A percentile compares a stretch with the other conserved stretches of the same genome.
These are phyloP conservation scores for Fragilariopsis cylindrus DNA, from an alignment of 108 stramenopile species.

Conservation along the genomic window DNA sequence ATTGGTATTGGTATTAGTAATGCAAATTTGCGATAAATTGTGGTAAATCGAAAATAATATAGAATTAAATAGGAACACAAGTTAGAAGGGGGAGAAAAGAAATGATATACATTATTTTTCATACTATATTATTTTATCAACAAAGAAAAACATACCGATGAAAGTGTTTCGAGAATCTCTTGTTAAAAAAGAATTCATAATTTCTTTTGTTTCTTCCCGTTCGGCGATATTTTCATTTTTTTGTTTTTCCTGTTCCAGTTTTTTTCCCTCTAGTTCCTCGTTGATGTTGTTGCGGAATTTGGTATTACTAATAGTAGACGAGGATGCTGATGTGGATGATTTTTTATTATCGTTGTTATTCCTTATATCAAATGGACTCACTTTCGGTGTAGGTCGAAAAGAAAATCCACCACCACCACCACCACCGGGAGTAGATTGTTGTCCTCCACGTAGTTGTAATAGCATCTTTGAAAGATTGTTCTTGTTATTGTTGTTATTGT, in stretches of 20 bases:
- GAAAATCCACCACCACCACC: neutral
- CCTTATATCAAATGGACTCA: neutral
- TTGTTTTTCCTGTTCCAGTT: neutral
- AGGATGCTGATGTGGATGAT: too few species aligned
- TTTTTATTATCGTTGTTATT: neutral
- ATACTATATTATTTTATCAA: neutral
- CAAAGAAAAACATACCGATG: conserved; percentile 41
- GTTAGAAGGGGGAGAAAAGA: conserved; percentile 1
- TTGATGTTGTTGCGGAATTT: neutral
- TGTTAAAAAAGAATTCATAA: conserved; percentile 66
- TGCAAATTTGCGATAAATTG: too few species aligned
- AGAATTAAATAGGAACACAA: conserved; percentile 16
- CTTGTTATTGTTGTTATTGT: too few species aligned
- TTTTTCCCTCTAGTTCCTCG: neutral
- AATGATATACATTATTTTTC: neutral
- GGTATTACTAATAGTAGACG: too few species aligned
- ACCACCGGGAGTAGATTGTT: neutral
- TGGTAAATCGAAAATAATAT: neutral
- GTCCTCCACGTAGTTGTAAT: too few species aligned
- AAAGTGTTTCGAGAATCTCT: conserved; percentile 72
- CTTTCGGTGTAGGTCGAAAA: neutral
- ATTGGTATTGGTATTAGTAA: too few species aligned
- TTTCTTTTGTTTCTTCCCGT: conserved; percentile 41
- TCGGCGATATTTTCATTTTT: neutral
- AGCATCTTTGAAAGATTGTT: too few species aligned